A percentile compares a stretch with the other conserved stretches of the same genome.
These are phyloP conservation scores for Brassica juncea DNA, from an alignment of 345 rosid genomes.

Conservation along the genomic window DNA sequence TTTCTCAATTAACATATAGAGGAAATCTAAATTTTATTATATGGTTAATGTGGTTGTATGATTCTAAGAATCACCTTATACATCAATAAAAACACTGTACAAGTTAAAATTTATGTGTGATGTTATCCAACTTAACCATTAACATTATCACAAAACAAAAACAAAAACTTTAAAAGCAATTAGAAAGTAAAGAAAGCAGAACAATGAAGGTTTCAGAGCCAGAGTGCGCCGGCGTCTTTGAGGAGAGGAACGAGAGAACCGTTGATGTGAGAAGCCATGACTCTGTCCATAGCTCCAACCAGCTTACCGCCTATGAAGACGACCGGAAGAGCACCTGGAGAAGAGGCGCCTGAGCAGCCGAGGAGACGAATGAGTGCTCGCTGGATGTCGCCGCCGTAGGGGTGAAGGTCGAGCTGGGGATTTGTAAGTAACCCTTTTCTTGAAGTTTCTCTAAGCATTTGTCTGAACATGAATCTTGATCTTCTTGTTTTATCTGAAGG, in stretches of 20 bases:
- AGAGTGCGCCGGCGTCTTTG: conserved; percentile 89
- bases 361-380: conserved; percentile 62
- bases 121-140: no score
- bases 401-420: conserved; percentile 61
- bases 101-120: no score
- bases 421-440: not conserved
- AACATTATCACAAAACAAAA: no score
- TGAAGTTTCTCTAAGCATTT: not conserved
- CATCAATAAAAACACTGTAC: no score
- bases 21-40: no score
- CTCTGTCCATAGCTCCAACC: conserved; percentile 86
- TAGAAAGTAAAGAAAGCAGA: not conserved
- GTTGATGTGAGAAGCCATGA: conserved; percentile 92
- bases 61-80: no score
- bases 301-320: conserved; percentile 93
- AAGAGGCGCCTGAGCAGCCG: conserved; percentile 46
- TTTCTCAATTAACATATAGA: no score
- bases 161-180: not conserved
- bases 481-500: not conserved
- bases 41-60: no score
- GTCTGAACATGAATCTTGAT: not conserved
- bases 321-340: conserved; percentile 73
- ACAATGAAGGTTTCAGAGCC: conserved; percentile 52
- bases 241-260: conserved; percentile 94
- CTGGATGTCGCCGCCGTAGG: conserved; percentile 68